Evolutionary conservation across 345 rosid genomes (phyloP), one percentile per base, ranked within the genome.

Genomic region (Arabis alpina): DNA sequence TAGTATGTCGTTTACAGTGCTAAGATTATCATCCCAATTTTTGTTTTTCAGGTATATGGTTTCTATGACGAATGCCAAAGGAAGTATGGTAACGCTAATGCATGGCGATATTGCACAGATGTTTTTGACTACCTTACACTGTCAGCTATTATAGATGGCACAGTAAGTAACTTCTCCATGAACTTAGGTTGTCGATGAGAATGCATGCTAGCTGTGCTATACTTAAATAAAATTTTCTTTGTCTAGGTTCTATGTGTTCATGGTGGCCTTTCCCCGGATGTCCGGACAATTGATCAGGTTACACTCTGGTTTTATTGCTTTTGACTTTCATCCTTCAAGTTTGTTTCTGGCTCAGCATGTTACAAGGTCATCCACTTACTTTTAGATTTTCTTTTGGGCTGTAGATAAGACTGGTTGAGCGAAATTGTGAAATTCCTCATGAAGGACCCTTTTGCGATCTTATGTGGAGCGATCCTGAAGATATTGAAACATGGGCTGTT

Each of bases 401-500:
- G 2, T 85, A 94, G 99, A 94, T 94, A 74, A 83, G 99, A 82
- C 72, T 94, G 63, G 69, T 94, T n/a, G 98, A 94, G 43, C 85
- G 99, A 72, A 91, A 91, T 68, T 91, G 99, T 67, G 99, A 94
- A 75, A 94, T 94, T 80, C 99, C 99, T 13, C 97, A 94, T 71
- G 99, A 94, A 83, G 99, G 99, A 51, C 97, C 98, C 32, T 94
- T 94, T 79, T 94, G 99, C 66, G 99, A 94, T 81, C 96, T 94
- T 59, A 94, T 92, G 99, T 92, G 99, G 98, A 94, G 99, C 66
- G 99, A 94, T 76, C 99, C 99, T 67, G 99, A 94, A 83, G 98
- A 94, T 73, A 92, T 94, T 79, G 99, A 94, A 80, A 88, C 98
- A 70, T 94, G 99, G 99, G 99, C 98, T 28, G 97, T 92, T 54